These are phyloP conservation scores for Reticulascus tulasneorum DNA, from an alignment of 2,329 filamentous ascomycete species.

Conservation along the genomic window DNA sequence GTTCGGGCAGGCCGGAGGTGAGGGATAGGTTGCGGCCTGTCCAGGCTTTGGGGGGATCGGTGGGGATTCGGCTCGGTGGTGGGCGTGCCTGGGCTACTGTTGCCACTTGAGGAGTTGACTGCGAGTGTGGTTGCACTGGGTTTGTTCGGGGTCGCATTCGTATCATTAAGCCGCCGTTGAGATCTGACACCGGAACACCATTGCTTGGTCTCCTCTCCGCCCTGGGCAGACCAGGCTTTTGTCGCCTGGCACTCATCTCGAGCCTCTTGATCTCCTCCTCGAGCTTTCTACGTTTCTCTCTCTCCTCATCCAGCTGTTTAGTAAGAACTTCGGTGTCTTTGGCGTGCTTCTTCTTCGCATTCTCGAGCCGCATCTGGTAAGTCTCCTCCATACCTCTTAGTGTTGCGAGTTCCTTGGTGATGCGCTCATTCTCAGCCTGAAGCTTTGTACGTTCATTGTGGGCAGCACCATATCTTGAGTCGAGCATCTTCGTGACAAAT, in stretches of 20 bases:
- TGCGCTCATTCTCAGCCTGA: conserved; percentile 26
- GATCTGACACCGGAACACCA: background rate
- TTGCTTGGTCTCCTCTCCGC: conserved; percentile 9
- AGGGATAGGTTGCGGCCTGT: background rate
- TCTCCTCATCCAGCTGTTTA: conserved; percentile 29
- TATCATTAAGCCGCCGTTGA: background rate
- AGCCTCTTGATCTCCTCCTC: conserved; percentile 22
- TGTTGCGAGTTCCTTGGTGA: conserved; percentile 27
- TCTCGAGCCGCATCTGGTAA: conserved; percentile 32
- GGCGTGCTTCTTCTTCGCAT: conserved; percentile 29
- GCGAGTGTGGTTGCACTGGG: no score
- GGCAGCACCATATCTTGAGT: conserved; percentile 26
- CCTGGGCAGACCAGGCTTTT: conserved; percentile 4
- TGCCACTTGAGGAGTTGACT: background rate
- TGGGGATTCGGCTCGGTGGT: background rate
- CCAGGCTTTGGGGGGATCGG: conserved; percentile 3
- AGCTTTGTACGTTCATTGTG: conserved; percentile 18
- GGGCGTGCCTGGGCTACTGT: no score
- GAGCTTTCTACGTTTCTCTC: conserved; percentile 23
- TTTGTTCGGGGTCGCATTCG: conserved; percentile 1
- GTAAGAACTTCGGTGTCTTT: conserved; percentile 28
- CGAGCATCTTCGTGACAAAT: conserved; percentile 32
- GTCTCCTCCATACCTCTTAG: conserved; percentile 36
- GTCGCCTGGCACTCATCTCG: conserved; percentile 12
- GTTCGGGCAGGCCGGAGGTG: conserved; percentile 15